A percentile compares a stretch with the other conserved stretches of the same genome.
These are phyloP conservation scores for Cyclocybe cylindracea DNA, from an alignment of 768 basidiomycete genomes.

Conservation along the genomic window DNA sequence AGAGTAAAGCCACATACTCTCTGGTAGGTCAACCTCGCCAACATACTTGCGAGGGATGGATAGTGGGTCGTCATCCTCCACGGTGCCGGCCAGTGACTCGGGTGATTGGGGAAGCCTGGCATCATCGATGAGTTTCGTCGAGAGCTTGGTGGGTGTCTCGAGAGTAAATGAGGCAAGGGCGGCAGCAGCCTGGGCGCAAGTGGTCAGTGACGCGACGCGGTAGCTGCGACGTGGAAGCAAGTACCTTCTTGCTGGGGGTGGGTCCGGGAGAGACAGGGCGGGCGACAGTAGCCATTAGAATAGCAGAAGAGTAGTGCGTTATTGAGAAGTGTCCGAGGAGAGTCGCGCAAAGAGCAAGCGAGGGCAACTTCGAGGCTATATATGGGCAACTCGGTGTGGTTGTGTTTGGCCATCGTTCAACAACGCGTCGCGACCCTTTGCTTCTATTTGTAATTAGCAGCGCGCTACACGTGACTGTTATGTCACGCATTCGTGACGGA, in stretches of 20 bases:
- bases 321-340: conserved; percentile 3
- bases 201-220: conserved; percentile 8
- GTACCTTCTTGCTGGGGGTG: conserved; percentile 58
- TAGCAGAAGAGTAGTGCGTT: conserved; percentile 5
- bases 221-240: neutral
- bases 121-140: conserved; percentile 34
- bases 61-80: conserved; percentile 27
- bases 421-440: conserved; percentile 23
- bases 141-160: conserved; percentile 38
- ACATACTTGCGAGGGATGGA: conserved; percentile 52
- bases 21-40: conserved; percentile 71
- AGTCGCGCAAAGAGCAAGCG: conserved; percentile 11
- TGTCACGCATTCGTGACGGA: neutral
- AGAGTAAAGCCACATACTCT: conserved; percentile 38
- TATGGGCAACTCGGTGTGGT: conserved; percentile 30
- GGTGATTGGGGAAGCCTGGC: conserved; percentile 36
- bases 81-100: conserved; percentile 30
- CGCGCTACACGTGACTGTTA: neutral
- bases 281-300: conserved; percentile 29
- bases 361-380: conserved; percentile 18
- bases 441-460: conserved; percentile 6
- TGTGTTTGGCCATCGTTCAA: conserved; percentile 33
- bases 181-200: conserved; percentile 36
- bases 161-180: conserved; percentile 45
- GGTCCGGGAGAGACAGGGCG: conserved; percentile 32